phyloP scores from a whole-genome alignment of 1,284 basidiomycete species.

The Boletus albobrunnescens region DNA sequence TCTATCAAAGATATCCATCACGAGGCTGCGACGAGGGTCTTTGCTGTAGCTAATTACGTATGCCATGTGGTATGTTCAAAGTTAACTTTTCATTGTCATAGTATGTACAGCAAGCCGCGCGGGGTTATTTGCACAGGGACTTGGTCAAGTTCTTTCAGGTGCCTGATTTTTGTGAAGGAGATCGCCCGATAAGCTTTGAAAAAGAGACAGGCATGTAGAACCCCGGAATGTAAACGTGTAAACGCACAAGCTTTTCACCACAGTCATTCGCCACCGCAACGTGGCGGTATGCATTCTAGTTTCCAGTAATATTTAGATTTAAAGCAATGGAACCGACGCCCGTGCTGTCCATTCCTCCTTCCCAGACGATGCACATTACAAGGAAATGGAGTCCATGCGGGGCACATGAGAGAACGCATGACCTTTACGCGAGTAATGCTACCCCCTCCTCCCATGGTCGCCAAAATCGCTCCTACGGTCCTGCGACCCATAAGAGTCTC shows the following conservation, averaged over 20 bases:
- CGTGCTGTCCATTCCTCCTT: neutral
- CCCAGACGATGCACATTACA: conserved; percentile 10
- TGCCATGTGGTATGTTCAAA: conserved; percentile 18
- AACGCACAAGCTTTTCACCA: neutral
- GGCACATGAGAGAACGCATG: conserved; percentile 23
- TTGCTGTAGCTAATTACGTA: conserved; percentile 22
- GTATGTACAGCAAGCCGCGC: conserved; percentile 5
- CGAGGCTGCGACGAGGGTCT: conserved; percentile 25
- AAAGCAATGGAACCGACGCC: conserved; percentile 5
- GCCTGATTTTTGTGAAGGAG: conserved; percentile 28
- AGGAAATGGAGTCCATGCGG: conserved; percentile 18
- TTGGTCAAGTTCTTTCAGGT: conserved; percentile 9
- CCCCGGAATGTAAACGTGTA: neutral
- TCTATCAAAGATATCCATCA: conserved; percentile 10
- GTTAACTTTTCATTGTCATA: conserved; percentile 28
- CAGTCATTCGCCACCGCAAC: conserved; percentile 1
- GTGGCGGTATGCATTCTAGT: conserved; percentile 8
- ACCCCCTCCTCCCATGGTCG: conserved; percentile 34
- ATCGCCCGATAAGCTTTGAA: conserved; percentile 28
- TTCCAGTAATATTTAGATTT: conserved; percentile 14
- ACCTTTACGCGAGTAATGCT: conserved; percentile 23
- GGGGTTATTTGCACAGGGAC: conserved; percentile 19
- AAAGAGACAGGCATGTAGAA: neutral
- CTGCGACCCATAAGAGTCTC: conserved; percentile 36
- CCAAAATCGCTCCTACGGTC: conserved; percentile 35